phyloP scores from a whole-genome alignment of 768 basidiomycete genomes.

The Amanita subjunquillea region DNA sequence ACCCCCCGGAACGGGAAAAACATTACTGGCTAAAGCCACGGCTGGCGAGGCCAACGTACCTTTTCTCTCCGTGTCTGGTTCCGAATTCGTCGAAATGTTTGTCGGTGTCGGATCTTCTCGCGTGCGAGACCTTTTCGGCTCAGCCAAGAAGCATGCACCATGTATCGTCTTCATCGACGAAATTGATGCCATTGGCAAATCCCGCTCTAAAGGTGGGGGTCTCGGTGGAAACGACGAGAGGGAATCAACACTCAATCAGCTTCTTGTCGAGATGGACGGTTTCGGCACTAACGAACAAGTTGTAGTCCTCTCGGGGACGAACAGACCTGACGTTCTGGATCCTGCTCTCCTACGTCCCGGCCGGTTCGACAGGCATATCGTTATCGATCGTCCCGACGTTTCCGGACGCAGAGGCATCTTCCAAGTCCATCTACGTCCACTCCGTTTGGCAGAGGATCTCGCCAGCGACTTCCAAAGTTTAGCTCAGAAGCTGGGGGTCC shows the following conservation, averaged over 20 bases:
- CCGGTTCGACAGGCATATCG: constrained; percentile 93
- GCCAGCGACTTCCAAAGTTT: constrained; percentile 42
- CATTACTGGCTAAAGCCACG: constrained; percentile 94
- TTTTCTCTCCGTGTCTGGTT: constrained; percentile 97
- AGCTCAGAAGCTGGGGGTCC: constrained; percentile 88
- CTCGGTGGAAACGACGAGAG: constrained; percentile 90
- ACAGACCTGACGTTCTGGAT: constrained; percentile 94
- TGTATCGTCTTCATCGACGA: constrained; percentile 99
- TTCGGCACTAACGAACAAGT: constrained; percentile 97
- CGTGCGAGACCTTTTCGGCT: constrained; percentile 94
- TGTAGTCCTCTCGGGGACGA: constrained; percentile 94
- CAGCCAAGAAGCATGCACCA: constrained; percentile 94
- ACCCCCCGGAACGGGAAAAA: constrained; percentile 98
- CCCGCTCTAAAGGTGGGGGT: constrained; percentile 71
- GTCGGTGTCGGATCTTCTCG: constrained; percentile 97
- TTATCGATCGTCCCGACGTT: constrained; percentile 92
- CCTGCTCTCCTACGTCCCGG: constrained; percentile 94
- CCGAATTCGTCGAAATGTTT: constrained; percentile 99
- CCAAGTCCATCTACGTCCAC: constrained; percentile 80
- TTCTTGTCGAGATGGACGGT: constrained; percentile 99
- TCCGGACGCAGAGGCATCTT: constrained; percentile 91
- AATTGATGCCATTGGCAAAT: constrained; percentile 98
- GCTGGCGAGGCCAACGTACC: constrained; percentile 97
- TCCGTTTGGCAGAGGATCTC: constrained; percentile 54
- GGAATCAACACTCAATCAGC: constrained; percentile 94